phyloP scores from a whole-genome alignment of 2,329 filamentous ascomycete genomes.

The Pyricularia grisea region DNA sequence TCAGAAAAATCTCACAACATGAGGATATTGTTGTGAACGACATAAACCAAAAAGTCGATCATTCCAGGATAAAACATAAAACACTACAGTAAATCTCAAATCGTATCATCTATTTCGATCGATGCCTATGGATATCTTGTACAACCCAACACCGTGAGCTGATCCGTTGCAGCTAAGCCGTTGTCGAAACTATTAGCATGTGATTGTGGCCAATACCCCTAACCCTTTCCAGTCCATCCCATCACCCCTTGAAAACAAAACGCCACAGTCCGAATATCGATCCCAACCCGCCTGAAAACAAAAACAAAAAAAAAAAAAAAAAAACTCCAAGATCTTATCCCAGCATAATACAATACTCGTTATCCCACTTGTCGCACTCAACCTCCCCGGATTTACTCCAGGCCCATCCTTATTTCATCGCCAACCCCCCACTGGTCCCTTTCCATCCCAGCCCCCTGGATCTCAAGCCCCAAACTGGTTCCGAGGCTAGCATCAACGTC shows the following conservation, averaged over 20 bases:
- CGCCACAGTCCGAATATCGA: neutral
- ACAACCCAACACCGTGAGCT: neutral
- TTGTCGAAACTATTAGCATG: neutral
- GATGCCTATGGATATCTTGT: neutral
- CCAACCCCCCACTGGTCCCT: conserved; percentile 62
- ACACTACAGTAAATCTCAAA: neutral
- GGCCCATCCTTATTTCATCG: conserved; percentile 74
- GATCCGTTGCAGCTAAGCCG: neutral
- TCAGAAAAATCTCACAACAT: neutral
- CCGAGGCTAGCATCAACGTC: conserved; percentile 31
- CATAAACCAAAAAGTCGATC: neutral
- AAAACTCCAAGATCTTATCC: neutral
- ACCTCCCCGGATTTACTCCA: conserved; percentile 49
- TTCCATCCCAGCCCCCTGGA: conserved; percentile 43
- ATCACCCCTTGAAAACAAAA: neutral
- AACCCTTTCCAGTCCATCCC: neutral
- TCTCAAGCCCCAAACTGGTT: conserved; percentile 37
- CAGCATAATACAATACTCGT: neutral
- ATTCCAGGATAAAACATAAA: neutral
- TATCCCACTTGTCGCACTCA: neutral
- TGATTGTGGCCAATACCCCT: neutral
- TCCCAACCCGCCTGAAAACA: neutral
- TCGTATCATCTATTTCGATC: neutral
- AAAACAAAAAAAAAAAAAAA: neutral
- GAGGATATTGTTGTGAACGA: neutral